A percentile compares a stretch with the other conserved stretches of the same genome.
Evolutionary conservation across 2,329 filamentous ascomycete species (phyloP).

Genomic region (Harringtonia lauricola): DNA sequence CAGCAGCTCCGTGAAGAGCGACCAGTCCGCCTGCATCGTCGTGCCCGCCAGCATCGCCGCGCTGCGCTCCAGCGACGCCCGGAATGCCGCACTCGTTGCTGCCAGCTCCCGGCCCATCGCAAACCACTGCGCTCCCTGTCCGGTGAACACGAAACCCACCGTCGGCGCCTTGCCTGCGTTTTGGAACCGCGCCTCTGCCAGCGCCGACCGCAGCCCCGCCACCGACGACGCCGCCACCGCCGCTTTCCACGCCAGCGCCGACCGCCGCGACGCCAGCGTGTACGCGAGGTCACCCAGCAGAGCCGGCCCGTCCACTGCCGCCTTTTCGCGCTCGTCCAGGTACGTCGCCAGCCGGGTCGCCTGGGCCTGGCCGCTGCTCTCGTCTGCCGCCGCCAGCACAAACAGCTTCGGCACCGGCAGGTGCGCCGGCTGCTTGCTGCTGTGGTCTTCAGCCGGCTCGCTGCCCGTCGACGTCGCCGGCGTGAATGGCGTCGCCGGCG

Average conservation of each 20-base stretch:
- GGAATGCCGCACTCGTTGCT: conserved; percentile 5
- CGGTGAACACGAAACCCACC: conserved; percentile 16
- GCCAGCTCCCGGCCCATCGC: conserved; percentile 22
- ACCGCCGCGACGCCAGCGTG: conserved; percentile 21
- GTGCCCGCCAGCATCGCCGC: conserved; percentile 17
- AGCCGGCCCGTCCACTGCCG: background rate
- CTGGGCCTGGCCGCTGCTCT: conserved; percentile 4
- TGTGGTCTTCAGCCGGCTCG: background rate
- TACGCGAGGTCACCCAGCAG: conserved; percentile 8
- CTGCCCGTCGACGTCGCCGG: too few species aligned
- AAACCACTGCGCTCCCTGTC: conserved; percentile 18
- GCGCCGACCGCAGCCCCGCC: background rate
- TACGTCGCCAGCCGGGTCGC: conserved; percentile 4
- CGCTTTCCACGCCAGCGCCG: conserved; percentile 8
- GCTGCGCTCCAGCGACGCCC: conserved; percentile 10
- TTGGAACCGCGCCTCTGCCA: conserved; percentile 1
- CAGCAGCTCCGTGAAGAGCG: conserved; percentile 24
- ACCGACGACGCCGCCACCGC: conserved; percentile 2
- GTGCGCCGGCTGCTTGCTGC: background rate
- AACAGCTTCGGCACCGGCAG: conserved; percentile 21
- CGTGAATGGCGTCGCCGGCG: too few species aligned
- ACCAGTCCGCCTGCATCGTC: conserved; percentile 24
- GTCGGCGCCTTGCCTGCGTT: background rate
- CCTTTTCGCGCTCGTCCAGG: background rate
- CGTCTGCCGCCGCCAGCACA: conserved; percentile 14